A percentile compares a stretch with the other conserved stretches of the same genome.
Conservation (phyloP, 495 filamentous ascomycete species). For the Talaromyces adpressus region DNA sequence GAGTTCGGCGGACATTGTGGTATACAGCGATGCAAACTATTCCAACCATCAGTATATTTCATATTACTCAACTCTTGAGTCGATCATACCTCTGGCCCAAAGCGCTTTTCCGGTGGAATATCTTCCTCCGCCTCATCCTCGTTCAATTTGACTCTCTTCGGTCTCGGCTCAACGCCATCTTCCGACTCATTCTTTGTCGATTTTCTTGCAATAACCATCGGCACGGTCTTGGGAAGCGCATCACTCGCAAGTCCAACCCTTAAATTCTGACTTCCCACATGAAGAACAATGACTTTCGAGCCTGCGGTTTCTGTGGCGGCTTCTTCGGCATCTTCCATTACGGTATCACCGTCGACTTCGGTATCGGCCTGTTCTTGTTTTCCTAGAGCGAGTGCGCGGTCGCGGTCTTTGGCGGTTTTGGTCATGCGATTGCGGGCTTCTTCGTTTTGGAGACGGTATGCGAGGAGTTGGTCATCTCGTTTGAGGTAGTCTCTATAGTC, state of each 20-base stretch:
- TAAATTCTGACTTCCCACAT: slow-evolving; percentile 96
- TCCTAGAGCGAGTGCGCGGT: slow-evolving; percentile 71
- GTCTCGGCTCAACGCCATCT: slow-evolving; percentile 65
- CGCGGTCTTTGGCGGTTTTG: slow-evolving; percentile 75
- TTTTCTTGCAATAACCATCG: slow-evolving; percentile 83
- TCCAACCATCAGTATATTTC: slow-evolving; percentile 12
- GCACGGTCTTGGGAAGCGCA: slow-evolving; percentile 86
- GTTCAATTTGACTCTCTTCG: slow-evolving; percentile 76
- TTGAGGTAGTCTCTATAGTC: slow-evolving; percentile 83
- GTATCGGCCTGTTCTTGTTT: slow-evolving; percentile 43
- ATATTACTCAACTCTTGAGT: neutral
- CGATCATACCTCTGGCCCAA: slow-evolving; percentile 69
- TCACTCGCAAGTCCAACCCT: slow-evolving; percentile 90
- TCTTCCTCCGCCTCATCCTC: slow-evolving; percentile 42
- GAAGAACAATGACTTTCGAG: slow-evolving; percentile 91
- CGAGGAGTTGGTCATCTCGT: slow-evolving; percentile 91
- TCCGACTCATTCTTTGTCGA: slow-evolving; percentile 73
- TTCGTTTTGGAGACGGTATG: slow-evolving; percentile 78
- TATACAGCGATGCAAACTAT: slow-evolving; percentile 69
- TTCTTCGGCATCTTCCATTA: slow-evolving; percentile 53
- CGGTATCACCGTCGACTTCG: slow-evolving; percentile 54
- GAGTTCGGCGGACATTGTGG: slow-evolving; percentile 74
- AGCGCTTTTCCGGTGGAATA: slow-evolving; percentile 64
- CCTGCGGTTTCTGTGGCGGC: slow-evolving; percentile 58
- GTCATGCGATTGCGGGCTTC: slow-evolving; percentile 71